These are phyloP conservation scores for Apiotrichum porosum DNA, from an alignment of 1,284 basidiomycete species.

Conservation along the genomic window DNA sequence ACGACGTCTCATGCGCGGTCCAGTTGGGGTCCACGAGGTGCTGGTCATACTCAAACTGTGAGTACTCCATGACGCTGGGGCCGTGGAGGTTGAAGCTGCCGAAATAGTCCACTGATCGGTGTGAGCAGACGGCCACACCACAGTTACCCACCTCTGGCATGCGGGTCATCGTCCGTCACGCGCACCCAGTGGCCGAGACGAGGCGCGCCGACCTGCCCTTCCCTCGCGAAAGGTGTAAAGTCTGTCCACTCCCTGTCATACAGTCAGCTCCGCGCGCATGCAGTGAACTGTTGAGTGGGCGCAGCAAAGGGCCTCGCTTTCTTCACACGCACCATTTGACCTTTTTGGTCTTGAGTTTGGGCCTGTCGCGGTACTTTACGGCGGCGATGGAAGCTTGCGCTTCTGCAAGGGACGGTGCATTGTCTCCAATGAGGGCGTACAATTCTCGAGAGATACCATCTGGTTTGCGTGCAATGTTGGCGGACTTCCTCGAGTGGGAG, in stretches of 20 bases:
- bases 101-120: constrained; percentile 35
- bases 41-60: constrained; percentile 82
- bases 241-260: constrained; percentile 62
- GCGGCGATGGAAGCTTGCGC: constrained; percentile 37
- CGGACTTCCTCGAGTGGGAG: constrained; percentile 40
- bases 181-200: constrained; percentile 41
- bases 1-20: constrained; percentile 92
- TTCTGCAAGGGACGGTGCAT: constrained; percentile 68
- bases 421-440: constrained; percentile 87
- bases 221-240: constrained; percentile 53
- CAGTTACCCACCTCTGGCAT: constrained; percentile 21
- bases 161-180: constrained; percentile 31
- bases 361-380: constrained; percentile 81
- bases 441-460: constrained; percentile 91
- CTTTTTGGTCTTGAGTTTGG: constrained; percentile 52
- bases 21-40: constrained; percentile 76
- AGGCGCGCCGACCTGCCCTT: constrained; percentile 13
- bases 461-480: constrained; percentile 54
- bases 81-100: constrained; percentile 37
- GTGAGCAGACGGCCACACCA: constrained; percentile 32
- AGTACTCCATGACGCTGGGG: constrained; percentile 70
- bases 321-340: constrained; percentile 55
- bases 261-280: constrained; percentile 1
- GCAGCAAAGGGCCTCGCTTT: no score
- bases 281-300: no score